Evolutionary conservation across 495 filamentous ascomycete genomes (phyloP).

Genomic region (Pseudoneurospora amorphoporcata): DNA sequence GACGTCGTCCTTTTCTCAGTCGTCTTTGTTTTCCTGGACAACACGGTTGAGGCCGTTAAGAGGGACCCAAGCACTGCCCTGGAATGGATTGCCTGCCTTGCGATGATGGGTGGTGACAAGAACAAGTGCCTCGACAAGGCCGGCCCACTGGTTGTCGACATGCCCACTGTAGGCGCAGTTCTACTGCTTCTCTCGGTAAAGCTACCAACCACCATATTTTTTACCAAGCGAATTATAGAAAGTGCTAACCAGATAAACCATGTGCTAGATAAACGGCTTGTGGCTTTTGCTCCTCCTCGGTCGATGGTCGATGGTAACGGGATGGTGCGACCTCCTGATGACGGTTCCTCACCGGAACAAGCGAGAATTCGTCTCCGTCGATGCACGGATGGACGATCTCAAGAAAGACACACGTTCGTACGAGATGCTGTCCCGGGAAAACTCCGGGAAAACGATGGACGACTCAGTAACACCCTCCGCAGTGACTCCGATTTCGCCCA

Average conservation of each 20-base stretch:
- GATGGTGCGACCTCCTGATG: constrained; percentile 63
- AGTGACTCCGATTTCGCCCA: constrained; percentile 37
- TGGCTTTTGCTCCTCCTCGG: constrained; percentile 76
- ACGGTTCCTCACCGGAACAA: constrained; percentile 30
- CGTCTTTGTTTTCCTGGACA: constrained; percentile 79
- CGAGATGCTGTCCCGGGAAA: constrained; percentile 64
- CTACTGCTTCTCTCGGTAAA: constrained; percentile 71
- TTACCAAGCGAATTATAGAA: background rate
- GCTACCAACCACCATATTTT: constrained; percentile 1
- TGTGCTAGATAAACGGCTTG: constrained; percentile 61
- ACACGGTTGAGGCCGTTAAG: constrained; percentile 45
- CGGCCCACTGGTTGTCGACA: constrained; percentile 49
- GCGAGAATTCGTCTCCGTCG: constrained; percentile 79
- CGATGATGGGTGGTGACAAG: constrained; percentile 48
- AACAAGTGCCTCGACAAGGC: constrained; percentile 51
- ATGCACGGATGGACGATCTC: constrained; percentile 53
- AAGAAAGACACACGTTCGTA: constrained; percentile 60
- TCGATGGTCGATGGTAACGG: constrained; percentile 69
- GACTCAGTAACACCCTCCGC: constrained; percentile 33
- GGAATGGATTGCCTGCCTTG: constrained; percentile 64
- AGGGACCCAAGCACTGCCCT: constrained; percentile 42
- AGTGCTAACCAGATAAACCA: constrained; percentile 3
- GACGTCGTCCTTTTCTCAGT: constrained; percentile 89
- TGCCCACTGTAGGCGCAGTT: constrained; percentile 71
- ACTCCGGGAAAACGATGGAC: constrained; percentile 33